Evolutionary conservation across 441 rosid genomes (phyloP).

Genomic region (Adansonia grandidieri): DNA sequence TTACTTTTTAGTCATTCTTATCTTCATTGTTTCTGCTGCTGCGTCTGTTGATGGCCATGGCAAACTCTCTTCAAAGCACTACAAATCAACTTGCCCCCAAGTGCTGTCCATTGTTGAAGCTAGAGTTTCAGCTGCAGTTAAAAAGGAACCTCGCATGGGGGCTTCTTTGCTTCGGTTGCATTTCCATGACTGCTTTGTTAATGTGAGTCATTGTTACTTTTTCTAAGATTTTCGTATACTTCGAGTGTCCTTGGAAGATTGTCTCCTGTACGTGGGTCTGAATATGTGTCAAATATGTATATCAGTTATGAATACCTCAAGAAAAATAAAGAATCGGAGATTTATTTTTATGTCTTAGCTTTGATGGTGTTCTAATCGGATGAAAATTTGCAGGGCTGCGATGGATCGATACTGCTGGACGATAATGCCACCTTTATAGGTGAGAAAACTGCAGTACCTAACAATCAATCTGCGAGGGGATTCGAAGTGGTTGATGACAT

Average conservation of each 20-base stretch:
- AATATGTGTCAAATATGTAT: too few relatives aligned
- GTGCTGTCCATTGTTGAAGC: conserved; percentile 28
- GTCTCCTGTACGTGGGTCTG: too few relatives aligned
- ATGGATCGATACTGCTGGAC: conserved; percentile 51
- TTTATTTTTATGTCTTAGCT: background rate
- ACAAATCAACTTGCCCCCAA: conserved; percentile 33
- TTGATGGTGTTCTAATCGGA: background rate
- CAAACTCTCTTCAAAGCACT: conserved; percentile 29
- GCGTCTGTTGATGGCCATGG: background rate
- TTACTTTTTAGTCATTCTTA: background rate
- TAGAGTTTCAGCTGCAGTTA: conserved; percentile 28
- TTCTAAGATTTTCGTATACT: too few relatives aligned
- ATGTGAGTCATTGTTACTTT: conserved; percentile 26
- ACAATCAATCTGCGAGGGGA: conserved; percentile 42
- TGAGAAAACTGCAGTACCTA: conserved; percentile 47
- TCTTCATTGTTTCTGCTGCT: background rate
- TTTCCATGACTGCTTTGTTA: conserved; percentile 59
- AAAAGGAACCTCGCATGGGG: conserved; percentile 37
- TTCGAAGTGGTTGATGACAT: conserved; percentile 43
- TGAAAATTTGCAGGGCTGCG: conserved; percentile 43
- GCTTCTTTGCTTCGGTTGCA: conserved; percentile 59
- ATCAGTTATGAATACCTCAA: too few relatives aligned
- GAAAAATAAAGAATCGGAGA: too few relatives aligned
- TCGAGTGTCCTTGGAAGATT: too few relatives aligned
- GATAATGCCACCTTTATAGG: conserved; percentile 38